Base-by-base conservation (phyloP, 23 red algal genomes). In the Gracilaria gracilis region DNA sequence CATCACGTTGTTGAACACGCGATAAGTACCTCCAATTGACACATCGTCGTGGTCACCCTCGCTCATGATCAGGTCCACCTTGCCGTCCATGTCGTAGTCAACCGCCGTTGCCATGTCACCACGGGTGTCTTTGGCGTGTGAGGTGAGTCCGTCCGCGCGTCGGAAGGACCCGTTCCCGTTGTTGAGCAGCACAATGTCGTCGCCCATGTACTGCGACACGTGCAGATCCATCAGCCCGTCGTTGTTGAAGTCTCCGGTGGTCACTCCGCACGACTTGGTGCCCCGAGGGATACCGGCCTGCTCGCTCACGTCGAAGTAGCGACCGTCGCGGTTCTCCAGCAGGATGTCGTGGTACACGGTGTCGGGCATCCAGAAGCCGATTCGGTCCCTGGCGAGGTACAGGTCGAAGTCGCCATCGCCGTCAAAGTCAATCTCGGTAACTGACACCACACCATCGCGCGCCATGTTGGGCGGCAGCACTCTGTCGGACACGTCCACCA, bases 341-440 rank as follows among this genome's bases (percentile, higher is more conserved):
- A 93, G 73, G 37, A 85, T 49, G 81, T 93, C 83, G 14, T 42
- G 51, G 20, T 42, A 62, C 1, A 27, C 2, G 57, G 31, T 33
- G 47, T 42, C 34, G 34, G 75, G 21, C 58, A 64, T 64, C 58
- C 58, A 64, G 27, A 29, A 27, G 58, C 58, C 58, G 58, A 86
- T 46, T 46, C 42, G 42, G 42, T 46, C 42, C 11, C 42, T 9
- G 1, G 79, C 87, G 0, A 83, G 29, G 54, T 82, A 83, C 44
- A 93, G 81, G 67, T 93, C 91, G 13, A 93, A 61, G 61, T 77
- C 62, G 11, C 91, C 91, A 29, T 93, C 91, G n/a, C 67, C 75
- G 34, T 93, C 81, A 50, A 80, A 83, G 57, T 93, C 91, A 4
- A 93, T 47, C 74, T 80, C 91, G 37, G 81, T 81, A 23, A 87